phyloP scores from a whole-genome alignment of 2,329 filamentous ascomycete species.

The Diaporthe eres region DNA sequence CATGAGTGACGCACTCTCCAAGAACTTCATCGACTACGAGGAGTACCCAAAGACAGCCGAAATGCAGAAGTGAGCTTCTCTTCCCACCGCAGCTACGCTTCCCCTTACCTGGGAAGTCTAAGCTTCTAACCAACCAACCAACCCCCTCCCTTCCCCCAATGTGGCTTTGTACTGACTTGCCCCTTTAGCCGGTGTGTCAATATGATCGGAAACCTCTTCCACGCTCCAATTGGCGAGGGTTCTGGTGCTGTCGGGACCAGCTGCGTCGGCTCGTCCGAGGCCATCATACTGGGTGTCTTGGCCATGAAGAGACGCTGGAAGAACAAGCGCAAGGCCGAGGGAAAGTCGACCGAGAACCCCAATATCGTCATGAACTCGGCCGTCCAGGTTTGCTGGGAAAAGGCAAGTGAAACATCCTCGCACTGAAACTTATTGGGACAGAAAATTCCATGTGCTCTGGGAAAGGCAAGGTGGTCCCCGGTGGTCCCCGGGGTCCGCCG shows the following conservation, averaged over 20 bases:
- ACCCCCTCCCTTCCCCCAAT: no score
- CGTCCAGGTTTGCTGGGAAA: conserved; percentile 98
- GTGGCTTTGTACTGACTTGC: background rate
- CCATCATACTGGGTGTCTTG: conserved; percentile 84
- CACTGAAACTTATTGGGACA: no score
- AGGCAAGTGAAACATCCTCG: conserved; percentile 54
- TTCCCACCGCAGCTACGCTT: background rate
- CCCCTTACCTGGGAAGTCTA: background rate
- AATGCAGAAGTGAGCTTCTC: conserved; percentile 17
- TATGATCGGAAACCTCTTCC: conserved; percentile 92
- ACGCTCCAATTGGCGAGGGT: conserved; percentile 73
- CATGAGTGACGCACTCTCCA: conserved; percentile 92
- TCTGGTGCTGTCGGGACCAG: conserved; percentile 83
- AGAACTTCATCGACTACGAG: conserved; percentile 96
- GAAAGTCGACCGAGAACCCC: conserved; percentile 83
- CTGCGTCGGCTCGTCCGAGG: conserved; percentile 90
- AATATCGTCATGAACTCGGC: conserved; percentile 97
- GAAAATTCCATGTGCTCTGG: background rate
- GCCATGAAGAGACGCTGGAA: conserved; percentile 98
- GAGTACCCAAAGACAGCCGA: conserved; percentile 86
- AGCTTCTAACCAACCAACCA: background rate
- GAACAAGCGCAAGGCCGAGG: conserved; percentile 85
- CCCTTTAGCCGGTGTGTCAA: conserved; percentile 82
- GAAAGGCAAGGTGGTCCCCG: background rate
- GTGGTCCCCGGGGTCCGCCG: no score